Evolutionary conservation across 768 basidiomycete genomes (phyloP), one percentile per base, ranked within the genome.

Genomic region (Cantharellus anzutake): DNA sequence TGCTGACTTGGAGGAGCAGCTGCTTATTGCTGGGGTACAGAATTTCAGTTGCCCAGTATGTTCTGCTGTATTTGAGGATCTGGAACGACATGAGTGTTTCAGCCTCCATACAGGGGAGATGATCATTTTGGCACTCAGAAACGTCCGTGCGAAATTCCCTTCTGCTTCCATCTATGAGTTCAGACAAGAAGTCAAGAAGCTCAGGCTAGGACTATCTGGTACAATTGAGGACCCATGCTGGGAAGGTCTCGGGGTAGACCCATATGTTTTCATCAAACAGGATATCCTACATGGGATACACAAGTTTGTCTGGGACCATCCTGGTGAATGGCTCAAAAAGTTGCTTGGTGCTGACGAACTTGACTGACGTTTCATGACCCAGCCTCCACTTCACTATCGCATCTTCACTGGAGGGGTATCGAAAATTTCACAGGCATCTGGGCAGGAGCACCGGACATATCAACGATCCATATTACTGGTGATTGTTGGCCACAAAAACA

Each of bases 1-100:
- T 74, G 78, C 59, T 76, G 20, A 59, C 5, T 42, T 59, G n/a
- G 51, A 59, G 38, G 58, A 5, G 38, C 5, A 59, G 29, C 51
- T 5, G 37, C 3, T 11, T 29, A 48, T 48, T 48, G 44, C 29
- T 11, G 44, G 44, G 29, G 11, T 48, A 29, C 11, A 11, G 11
- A 48, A 11, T 11, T 11, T 11, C 44, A 11, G 11, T 11, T 48
- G 44, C 44, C 44, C 44, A 48, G 29, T 11, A 29, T 48, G 44
- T 48, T 29, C 29, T 48, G 44, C 44, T 48, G 44, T 11, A 48
- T 48, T 11, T 48, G 44, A 48, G 44, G 44, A 48, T 29, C 44
- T 48, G 11, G 44, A 48, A 48, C 1, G 44, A 4, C 55, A 11
- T 41, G 42, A 42, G 38, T 50, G n/a, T 29, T 60, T 16, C 7